A percentile compares a stretch with the other conserved stretches of the same genome.
These are phyloP conservation scores for Ophiostoma novo-ulmi DNA, from an alignment of 2,329 filamentous ascomycete genomes.

Conservation along the genomic window DNA sequence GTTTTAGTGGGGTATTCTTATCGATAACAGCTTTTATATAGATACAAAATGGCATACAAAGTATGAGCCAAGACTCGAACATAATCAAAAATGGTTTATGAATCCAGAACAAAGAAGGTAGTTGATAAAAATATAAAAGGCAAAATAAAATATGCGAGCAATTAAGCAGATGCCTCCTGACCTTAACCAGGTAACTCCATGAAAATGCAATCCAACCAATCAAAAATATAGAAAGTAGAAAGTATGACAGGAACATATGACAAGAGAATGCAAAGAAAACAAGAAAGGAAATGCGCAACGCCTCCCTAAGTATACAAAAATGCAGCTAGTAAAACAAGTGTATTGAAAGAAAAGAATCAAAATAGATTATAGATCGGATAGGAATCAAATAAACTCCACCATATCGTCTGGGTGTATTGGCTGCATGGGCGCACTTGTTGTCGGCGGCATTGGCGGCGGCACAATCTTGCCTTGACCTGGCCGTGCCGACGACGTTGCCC, in stretches of 20 bases:
- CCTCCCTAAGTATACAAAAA: background rate
- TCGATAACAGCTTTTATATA: background rate
- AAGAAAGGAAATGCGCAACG: background rate
- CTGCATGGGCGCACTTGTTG: conserved; percentile 16
- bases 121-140: background rate
- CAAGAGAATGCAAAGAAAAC: background rate
- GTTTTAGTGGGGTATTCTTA: background rate
- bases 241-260: background rate
- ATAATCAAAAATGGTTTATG: background rate
- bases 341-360: background rate
- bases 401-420: conserved; percentile 22
- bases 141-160: background rate
- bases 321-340: conserved; percentile 14
- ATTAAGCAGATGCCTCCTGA: background rate
- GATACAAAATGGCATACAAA: no score
- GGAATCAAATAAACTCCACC: conserved; percentile 21
- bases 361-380: background rate
- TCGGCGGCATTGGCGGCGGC: conserved; percentile 21
- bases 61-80: background rate
- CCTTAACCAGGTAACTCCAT: conserved; percentile 14
- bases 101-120: background rate
- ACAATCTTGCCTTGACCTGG: background rate
- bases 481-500: conserved; percentile 1
- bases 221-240: conserved; percentile 11
- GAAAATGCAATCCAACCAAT: conserved; percentile 18